Conservation (phyloP, 768 basidiomycete genomes). For the Boletus patriciae region DNA sequence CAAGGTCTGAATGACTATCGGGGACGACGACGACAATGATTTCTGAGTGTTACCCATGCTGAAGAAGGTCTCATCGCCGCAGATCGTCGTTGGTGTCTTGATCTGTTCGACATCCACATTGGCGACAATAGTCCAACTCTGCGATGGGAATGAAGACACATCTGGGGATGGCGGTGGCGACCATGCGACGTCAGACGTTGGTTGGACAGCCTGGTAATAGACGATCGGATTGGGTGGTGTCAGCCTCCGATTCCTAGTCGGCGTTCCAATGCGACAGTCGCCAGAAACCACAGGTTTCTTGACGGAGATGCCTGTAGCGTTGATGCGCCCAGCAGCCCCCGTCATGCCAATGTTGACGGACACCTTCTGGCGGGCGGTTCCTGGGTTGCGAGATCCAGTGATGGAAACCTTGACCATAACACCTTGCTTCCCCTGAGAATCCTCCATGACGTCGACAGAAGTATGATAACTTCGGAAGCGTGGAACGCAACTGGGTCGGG, state of each 20-base stretch:
- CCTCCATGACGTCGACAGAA: not conserved
- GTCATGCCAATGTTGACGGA: not conserved
- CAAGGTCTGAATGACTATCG: not conserved
- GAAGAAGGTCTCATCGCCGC: not conserved
- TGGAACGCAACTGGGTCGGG: slow-evolving; percentile 4
- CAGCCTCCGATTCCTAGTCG: not conserved
- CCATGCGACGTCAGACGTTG: not conserved
- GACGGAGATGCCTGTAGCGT: not conserved
- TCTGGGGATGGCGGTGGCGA: not conserved
- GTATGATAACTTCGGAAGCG: not conserved
- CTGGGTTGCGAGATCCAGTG: not conserved
- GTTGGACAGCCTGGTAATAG: not conserved
- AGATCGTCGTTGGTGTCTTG: not conserved
- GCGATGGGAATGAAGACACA: slow-evolving; percentile 9
- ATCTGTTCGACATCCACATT: not conserved
- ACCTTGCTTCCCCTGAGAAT: not conserved
- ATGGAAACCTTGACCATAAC: not conserved
- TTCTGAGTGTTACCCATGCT: too few species aligned
- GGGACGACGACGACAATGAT: not conserved
- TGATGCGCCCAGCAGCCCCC: not conserved
- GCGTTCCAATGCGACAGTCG: not conserved
- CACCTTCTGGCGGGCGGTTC: not conserved
- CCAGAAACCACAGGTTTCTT: not conserved
- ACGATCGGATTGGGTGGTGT: not conserved
- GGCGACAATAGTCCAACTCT: not conserved